A percentile compares a stretch with the other conserved stretches of the same genome.
Evolutionary conservation across 2,329 filamentous ascomycete genomes (phyloP).

Genomic region (Alternaria ventricosa): DNA sequence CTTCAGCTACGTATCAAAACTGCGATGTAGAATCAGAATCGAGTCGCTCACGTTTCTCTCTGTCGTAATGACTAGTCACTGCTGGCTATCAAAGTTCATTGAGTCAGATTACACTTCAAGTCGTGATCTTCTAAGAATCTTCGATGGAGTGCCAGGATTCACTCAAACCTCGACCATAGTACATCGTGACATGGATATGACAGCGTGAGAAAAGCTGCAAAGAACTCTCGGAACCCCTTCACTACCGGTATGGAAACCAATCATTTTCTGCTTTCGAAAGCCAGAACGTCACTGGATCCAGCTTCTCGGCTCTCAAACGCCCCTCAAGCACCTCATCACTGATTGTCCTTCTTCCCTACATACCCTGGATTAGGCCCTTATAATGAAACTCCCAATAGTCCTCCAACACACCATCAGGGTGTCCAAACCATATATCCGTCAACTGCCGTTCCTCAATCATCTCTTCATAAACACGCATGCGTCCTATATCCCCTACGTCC

Average conservation of each 20-base stretch:
- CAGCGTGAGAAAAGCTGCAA: accelerated
- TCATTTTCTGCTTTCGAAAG: background rate
- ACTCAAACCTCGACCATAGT: background rate
- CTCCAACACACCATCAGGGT: background rate
- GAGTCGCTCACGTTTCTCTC: background rate
- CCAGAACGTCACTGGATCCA: background rate
- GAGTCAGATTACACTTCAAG: background rate
- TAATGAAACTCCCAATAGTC: background rate
- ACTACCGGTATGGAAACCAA: background rate
- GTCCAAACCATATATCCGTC: background rate
- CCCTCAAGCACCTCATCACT: background rate
- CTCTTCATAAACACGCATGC: background rate
- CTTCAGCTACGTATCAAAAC: background rate
- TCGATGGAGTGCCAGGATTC: background rate
- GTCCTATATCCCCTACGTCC: background rate
- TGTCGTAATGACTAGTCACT: background rate
- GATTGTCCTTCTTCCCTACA: background rate
- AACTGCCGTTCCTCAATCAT: background rate
- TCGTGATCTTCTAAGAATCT: background rate
- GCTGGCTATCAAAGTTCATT: background rate
- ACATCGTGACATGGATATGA: background rate
- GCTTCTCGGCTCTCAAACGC: background rate
- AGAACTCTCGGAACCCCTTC: background rate
- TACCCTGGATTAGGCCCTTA: background rate
- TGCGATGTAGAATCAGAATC: background rate